phyloP scores from a whole-genome alignment of 768 basidiomycete species.

The Suillus subaureus region DNA sequence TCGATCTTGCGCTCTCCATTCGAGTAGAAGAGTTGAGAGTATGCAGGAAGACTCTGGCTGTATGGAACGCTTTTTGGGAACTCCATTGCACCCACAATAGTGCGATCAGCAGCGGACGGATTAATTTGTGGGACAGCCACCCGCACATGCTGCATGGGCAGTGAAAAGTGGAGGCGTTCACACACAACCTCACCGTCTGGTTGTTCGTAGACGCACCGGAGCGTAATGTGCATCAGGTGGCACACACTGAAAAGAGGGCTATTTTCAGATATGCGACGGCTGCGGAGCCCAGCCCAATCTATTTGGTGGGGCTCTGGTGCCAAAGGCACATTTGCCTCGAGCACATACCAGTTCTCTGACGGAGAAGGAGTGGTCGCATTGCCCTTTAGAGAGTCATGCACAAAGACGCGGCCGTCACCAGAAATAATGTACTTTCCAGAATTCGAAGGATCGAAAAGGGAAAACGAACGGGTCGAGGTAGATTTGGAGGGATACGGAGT shows the following conservation, averaged over 20 bases:
- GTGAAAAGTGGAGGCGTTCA: conserved; percentile 36
- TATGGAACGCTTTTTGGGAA: conserved; percentile 20
- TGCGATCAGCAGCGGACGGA: conserved; percentile 5
- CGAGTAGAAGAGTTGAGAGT: conserved; percentile 74
- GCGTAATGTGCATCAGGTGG: conserved; percentile 55
- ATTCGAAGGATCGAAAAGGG: conserved; percentile 51
- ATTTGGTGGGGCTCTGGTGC: conserved; percentile 12
- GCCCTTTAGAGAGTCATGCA: conserved; percentile 35
- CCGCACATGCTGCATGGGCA: conserved; percentile 56
- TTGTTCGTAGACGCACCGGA: conserved; percentile 58
- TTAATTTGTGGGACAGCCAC: conserved; percentile 29
- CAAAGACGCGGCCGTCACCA: conserved; percentile 53
- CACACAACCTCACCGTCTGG: conserved; percentile 33
- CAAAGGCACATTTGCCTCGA: conserved; percentile 25
- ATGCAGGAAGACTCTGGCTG: conserved; percentile 58
- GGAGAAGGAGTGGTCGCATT: conserved; percentile 9
- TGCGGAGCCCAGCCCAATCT: conserved; percentile 33
- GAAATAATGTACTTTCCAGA: conserved; percentile 50
- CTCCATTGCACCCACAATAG: conserved; percentile 10
- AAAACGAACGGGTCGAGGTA: conserved; percentile 39
- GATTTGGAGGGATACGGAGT: conserved; percentile 18
- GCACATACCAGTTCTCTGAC: conserved; percentile 30
- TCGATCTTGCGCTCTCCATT: conserved; percentile 78
- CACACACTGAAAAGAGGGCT: conserved; percentile 60
- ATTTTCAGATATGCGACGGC: conserved; percentile 44